Evolutionary conservation across 2,329 filamentous ascomycete species (phyloP).

Genomic region (Bipolaris zeicola): DNA sequence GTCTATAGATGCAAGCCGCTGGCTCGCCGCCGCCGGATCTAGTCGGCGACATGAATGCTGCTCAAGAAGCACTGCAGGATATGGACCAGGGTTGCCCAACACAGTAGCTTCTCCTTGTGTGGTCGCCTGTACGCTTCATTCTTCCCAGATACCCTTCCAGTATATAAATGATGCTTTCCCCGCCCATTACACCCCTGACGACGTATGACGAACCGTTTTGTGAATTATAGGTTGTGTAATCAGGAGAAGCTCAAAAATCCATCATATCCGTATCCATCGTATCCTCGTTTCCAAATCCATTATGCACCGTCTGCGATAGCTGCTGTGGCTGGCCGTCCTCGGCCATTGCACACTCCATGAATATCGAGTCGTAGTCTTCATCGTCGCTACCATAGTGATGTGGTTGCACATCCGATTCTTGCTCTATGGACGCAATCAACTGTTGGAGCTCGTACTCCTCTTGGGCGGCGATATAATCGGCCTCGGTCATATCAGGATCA

Average conservation of each 20-base stretch:
- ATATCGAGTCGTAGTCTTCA: slow-evolving; percentile 65
- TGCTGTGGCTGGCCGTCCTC: slow-evolving; percentile 54
- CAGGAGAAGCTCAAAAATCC: slow-evolving; percentile 21
- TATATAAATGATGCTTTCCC: slow-evolving; percentile 13
- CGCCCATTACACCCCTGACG: not conserved
- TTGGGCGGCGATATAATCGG: slow-evolving; percentile 47
- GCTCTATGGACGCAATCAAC: slow-evolving; percentile 53
- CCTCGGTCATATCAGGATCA: slow-evolving; percentile 42
- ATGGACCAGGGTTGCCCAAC: slow-evolving; percentile 66
- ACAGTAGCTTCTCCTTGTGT: slow-evolving; percentile 53
- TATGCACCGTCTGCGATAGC: slow-evolving; percentile 20
- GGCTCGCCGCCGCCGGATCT: slow-evolving; percentile 90
- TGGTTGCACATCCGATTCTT: slow-evolving; percentile 26
- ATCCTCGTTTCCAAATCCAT: slow-evolving; percentile 23
- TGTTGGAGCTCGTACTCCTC: slow-evolving; percentile 55
- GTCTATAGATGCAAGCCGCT: slow-evolving; percentile 86
- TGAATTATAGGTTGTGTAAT: not conserved
- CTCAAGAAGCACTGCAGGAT: slow-evolving; percentile 68
- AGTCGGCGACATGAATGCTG: slow-evolving; percentile 85
- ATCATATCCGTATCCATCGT: slow-evolving; percentile 49
- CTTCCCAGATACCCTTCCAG: slow-evolving; percentile 32
- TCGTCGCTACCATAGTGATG: slow-evolving; percentile 59
- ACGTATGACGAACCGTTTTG: not conserved
- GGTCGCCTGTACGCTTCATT: slow-evolving; percentile 5
- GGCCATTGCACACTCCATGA: slow-evolving; percentile 63